Evolutionary conservation across 345 rosid species (phyloP), one percentile per base, ranked within the genome.

Genomic region (Viola odorata): DNA sequence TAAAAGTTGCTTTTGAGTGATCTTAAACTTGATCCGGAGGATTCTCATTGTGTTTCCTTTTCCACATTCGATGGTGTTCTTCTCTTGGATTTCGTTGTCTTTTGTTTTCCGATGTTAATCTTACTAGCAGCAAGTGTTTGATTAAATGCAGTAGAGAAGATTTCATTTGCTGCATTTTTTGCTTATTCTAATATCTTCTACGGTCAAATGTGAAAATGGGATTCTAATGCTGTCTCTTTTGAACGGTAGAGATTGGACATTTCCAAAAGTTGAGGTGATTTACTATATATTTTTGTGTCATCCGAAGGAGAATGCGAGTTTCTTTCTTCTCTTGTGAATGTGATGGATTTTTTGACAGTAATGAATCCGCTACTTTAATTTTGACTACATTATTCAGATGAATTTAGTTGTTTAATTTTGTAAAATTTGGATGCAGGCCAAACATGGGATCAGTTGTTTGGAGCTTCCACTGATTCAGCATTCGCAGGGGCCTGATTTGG

Each of bases 391-490:
- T 23, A 0, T 23, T 23, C 32, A 23, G 32, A 42, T 7, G 45
- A 3, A 42, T 42, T 6, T 42, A 42, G 1, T 42, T 42, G 45
- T 42, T 42, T 42, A 42, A 42, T 42, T 23, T 2, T 23, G 32
- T 23, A 23, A 23, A 23, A 23, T 23, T 23, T 23, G 32, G 32
- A 39, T 64, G 53, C 84, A 92, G 99, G 90, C 75, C 63, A 75
- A 82, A 63, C 61, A 75, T 55, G 83, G 85, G 64, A 78, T 94
- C 44, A 63, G 62, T 53, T 81, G 87, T 63, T 63, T 90, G 81
- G 99, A 94, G 84, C 86, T 94, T 71, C 97, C 99, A 32, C 74
- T 94, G 12, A 86, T 94, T 64, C 84, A 88, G 80, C 96, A 90
- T 73, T 68, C 81, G 0, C 67, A 63, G 45, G 95, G 96, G 45